Conservation (phyloP, 2,329 filamentous ascomycete species). For the Chaetomium sp. region DNA sequence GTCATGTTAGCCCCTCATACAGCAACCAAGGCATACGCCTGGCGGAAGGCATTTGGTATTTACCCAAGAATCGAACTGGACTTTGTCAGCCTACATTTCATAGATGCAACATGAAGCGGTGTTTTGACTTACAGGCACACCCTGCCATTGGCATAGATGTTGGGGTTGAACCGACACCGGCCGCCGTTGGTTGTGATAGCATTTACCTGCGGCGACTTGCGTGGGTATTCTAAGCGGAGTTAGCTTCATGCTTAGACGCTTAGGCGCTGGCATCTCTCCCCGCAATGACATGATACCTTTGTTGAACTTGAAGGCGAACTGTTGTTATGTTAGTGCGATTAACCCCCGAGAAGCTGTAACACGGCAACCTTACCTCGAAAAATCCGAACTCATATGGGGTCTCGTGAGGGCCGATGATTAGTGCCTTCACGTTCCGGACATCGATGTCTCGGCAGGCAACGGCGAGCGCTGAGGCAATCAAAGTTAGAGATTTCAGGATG, state of each 20-base stretch:
- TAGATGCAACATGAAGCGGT: not conserved
- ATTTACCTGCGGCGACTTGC: constrained; percentile 54
- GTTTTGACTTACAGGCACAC: constrained; percentile 72
- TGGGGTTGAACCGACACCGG: constrained; percentile 86
- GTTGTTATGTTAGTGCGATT: constrained; percentile 25
- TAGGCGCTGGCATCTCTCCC: too few relatives aligned
- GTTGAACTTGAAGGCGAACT: constrained; percentile 74
- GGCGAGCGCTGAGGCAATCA: constrained; percentile 57
- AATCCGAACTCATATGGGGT: constrained; percentile 97
- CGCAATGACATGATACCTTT: constrained; percentile 47
- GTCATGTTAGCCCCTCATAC: constrained; percentile 20
- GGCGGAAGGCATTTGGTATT: constrained; percentile 16
- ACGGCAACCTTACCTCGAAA: constrained; percentile 63
- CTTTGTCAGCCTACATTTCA: constrained; percentile 15
- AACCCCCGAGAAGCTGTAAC: not conserved
- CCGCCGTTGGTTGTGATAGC: constrained; percentile 85
- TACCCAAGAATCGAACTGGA: constrained; percentile 79
- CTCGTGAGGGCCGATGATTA: constrained; percentile 88
- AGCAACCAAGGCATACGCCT: not conserved
- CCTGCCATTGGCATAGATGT: constrained; percentile 87
- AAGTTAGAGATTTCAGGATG: constrained; percentile 7
- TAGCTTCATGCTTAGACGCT: not conserved
- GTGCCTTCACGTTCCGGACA: constrained; percentile 76
- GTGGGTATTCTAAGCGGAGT: constrained; percentile 66
- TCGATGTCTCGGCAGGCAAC: constrained; percentile 84